phyloP scores from a whole-genome alignment of 805 yeast species.

The Spathaspora girioi region DNA sequence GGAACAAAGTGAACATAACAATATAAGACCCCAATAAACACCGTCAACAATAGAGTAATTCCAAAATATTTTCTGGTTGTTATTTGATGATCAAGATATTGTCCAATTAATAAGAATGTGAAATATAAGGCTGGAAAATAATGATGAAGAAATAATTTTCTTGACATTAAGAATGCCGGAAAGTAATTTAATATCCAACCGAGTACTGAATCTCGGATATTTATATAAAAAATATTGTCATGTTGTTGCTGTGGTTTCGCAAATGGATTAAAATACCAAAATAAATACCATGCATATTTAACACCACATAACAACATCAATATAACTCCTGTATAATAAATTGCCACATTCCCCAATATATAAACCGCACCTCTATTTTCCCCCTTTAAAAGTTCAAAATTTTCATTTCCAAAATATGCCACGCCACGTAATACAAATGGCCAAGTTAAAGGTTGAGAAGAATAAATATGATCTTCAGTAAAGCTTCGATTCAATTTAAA shows the following conservation, averaged over 20 bases:
- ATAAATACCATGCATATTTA: slow-evolving; percentile 15
- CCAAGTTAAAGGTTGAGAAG: slow-evolving; percentile 63
- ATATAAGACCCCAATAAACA: slow-evolving; percentile 15
- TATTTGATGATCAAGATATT: slow-evolving; percentile 40
- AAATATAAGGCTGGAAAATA: slow-evolving; percentile 52
- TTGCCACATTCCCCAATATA: slow-evolving; percentile 59
- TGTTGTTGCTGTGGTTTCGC: slow-evolving; percentile 11
- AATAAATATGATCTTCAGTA: slow-evolving; percentile 46
- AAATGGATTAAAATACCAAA: slow-evolving; percentile 31
- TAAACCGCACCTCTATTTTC: slow-evolving; percentile 42
- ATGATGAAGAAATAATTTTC: slow-evolving; percentile 41
- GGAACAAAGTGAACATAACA: slow-evolving; percentile 34
- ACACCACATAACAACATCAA: slow-evolving; percentile 24
- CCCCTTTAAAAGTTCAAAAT: slow-evolving; percentile 18
- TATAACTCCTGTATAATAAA: slow-evolving; percentile 47
- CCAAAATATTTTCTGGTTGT: slow-evolving; percentile 25
- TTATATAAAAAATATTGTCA: slow-evolving; percentile 14
- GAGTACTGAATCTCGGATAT: slow-evolving; percentile 35
- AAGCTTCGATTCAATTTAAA: slow-evolving; percentile 45
- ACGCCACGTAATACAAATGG: slow-evolving; percentile 57
- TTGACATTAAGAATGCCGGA: slow-evolving; percentile 47
- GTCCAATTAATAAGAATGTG: slow-evolving; percentile 42
- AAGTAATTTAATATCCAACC: slow-evolving; percentile 59
- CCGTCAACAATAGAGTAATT: slow-evolving; percentile 14
- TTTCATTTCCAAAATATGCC: slow-evolving; percentile 47